Conservation (phyloP, 2,329 filamentous ascomycete genomes). For the Xylariales sp. region DNA sequence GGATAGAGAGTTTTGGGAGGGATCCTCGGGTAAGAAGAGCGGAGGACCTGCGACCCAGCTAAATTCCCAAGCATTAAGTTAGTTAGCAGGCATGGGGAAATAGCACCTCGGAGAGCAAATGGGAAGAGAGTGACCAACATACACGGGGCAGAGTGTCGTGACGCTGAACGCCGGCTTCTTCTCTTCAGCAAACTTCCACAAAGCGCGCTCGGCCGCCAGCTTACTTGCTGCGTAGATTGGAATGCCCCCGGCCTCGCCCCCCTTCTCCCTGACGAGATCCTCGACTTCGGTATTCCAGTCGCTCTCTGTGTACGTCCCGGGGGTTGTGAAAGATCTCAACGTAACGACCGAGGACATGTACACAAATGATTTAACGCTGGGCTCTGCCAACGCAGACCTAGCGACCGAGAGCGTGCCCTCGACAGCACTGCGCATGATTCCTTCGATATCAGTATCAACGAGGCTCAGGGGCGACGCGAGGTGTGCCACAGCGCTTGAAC, state of each 20-base stretch:
- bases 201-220: not conserved
- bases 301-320: not conserved
- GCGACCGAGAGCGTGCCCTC: not conserved
- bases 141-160: not conserved
- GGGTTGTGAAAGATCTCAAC: not conserved
- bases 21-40: not conserved
- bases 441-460: not conserved
- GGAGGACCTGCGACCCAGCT: constrained; percentile 1
- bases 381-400: not conserved
- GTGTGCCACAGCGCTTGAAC: not conserved
- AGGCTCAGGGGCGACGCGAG: not conserved
- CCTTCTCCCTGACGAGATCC: not conserved
- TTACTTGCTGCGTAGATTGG: constrained; percentile 1
- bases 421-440: not conserved
- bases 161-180: not conserved
- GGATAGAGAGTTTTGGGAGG: not conserved
- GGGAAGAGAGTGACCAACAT: too few species aligned
- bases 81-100: too few species aligned
- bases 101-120: too few species aligned
- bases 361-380: not conserved
- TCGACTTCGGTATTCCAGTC: constrained; percentile 1
- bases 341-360: not conserved
- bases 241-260: not conserved
- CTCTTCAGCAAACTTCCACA: not conserved
- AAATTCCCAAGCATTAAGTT: not conserved